Evolutionary conservation across 768 basidiomycete species (phyloP).

Genomic region (Pleurotus citrinopileatus): DNA sequence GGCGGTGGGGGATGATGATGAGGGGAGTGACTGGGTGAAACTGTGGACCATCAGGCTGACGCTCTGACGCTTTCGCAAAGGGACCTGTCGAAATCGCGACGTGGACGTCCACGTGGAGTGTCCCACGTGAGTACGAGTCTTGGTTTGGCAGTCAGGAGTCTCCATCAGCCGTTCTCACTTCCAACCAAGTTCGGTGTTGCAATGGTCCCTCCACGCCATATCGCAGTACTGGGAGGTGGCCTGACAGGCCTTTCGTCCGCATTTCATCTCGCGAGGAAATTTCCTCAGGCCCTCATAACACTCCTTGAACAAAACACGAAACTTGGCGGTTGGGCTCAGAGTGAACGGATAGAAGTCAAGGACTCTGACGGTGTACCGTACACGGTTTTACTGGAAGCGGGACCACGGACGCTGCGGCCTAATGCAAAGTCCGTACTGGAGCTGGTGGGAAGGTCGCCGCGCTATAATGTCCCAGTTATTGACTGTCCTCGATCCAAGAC

Average conservation of each 20-base stretch:
- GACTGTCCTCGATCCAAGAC: conserved; percentile 13
- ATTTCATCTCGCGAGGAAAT: conserved; percentile 68
- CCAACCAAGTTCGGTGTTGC: not conserved
- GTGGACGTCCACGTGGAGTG: conserved; percentile 1
- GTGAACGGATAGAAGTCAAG: conserved; percentile 46
- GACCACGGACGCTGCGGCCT: conserved; percentile 85
- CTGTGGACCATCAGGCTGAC: not conserved
- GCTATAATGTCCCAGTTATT: not conserved
- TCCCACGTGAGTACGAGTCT: not conserved
- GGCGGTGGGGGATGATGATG: not conserved
- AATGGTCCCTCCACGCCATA: conserved; percentile 28
- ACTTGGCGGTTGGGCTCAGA: conserved; percentile 87
- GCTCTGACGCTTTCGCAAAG: not conserved
- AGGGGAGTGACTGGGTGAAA: not conserved
- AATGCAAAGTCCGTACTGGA: conserved; percentile 72
- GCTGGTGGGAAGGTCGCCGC: conserved; percentile 50
- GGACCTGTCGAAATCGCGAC: not conserved
- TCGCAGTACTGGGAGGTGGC: conserved; percentile 79
- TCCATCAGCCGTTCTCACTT: not conserved
- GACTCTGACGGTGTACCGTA: conserved; percentile 17
- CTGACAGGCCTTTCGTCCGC: conserved; percentile 80
- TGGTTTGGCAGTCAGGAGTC: not conserved
- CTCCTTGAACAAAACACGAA: conserved; percentile 64
- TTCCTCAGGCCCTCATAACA: conserved; percentile 56
- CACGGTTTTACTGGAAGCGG: conserved; percentile 72